These are phyloP conservation scores for Baorangia bicolor DNA, from an alignment of 768 basidiomycete species.

Conservation along the genomic window DNA sequence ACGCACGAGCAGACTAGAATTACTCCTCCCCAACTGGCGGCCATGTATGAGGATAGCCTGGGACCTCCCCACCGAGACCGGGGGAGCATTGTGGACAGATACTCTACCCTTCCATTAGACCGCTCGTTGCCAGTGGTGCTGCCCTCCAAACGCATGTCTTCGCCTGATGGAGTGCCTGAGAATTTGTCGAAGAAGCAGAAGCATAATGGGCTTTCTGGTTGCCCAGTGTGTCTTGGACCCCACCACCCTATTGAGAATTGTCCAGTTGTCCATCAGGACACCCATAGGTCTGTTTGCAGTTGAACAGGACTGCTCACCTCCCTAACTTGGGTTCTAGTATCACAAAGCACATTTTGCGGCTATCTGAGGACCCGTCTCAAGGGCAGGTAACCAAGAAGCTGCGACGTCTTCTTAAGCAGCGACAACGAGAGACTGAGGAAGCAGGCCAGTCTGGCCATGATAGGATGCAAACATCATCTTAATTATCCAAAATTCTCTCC, in stretches of 20 bases:
- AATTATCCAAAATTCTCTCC: background rate
- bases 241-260: conserved; percentile 55
- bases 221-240: conserved; percentile 48
- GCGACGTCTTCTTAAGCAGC: conserved; percentile 37
- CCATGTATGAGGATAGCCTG: background rate
- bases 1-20: background rate
- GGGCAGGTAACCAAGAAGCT: conserved; percentile 37
- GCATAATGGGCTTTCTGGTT: conserved; percentile 27
- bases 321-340: conserved; percentile 36
- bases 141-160: conserved; percentile 39
- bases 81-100: background rate
- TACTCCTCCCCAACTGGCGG: background rate
- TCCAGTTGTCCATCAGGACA: conserved; percentile 50
- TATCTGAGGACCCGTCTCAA: conserved; percentile 42
- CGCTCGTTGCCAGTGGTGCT: conserved; percentile 2
- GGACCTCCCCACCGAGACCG: background rate
- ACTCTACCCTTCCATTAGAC: background rate
- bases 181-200: conserved; percentile 40
- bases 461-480: conserved; percentile 5
- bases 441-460: background rate
- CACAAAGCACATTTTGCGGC: conserved; percentile 41
- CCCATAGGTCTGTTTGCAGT: conserved; percentile 46
- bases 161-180: conserved; percentile 29
- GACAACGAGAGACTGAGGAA: conserved; percentile 24
- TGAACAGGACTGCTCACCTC: background rate